Percentiles rank a stretch among this genome's conserved stretches.
Evolutionary conservation across 495 filamentous ascomycete genomes (phyloP).

Genomic region (Penicillium flavigenum): DNA sequence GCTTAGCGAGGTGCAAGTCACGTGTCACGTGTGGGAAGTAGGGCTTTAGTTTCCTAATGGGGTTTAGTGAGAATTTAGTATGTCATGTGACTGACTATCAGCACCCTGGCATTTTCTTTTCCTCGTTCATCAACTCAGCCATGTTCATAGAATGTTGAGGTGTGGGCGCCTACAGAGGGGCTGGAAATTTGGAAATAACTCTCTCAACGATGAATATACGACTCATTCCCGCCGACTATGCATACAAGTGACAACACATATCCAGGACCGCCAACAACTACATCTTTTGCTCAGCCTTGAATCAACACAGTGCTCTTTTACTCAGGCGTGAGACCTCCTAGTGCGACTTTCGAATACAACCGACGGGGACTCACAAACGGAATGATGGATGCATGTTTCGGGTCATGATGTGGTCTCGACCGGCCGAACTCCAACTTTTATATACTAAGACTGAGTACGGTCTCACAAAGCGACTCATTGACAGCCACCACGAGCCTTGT

Average conservation of each 20-base stretch:
- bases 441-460: background rate
- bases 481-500: background rate
- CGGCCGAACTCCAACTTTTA: background rate
- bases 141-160: background rate
- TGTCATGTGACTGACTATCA: background rate
- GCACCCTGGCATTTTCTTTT: conserved; percentile 4
- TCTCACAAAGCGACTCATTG: background rate
- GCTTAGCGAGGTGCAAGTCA: conserved; percentile 35
- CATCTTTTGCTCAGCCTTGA: background rate
- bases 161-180: background rate
- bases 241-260: background rate
- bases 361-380: background rate
- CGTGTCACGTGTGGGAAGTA: conserved; percentile 15
- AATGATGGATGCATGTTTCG: conserved; percentile 5
- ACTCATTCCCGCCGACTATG: background rate
- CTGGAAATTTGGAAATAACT: background rate
- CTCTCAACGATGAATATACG: too few relatives aligned
- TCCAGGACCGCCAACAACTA: background rate
- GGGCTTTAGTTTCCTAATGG: conserved; percentile 1
- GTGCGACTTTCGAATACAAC: conserved; percentile 1
- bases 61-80: background rate
- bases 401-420: background rate
- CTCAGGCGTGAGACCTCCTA: background rate
- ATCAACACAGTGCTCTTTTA: background rate
- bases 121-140: background rate